phyloP scores from a whole-genome alignment of 2,329 filamentous ascomycete species.

The Exophiala spinifera region DNA sequence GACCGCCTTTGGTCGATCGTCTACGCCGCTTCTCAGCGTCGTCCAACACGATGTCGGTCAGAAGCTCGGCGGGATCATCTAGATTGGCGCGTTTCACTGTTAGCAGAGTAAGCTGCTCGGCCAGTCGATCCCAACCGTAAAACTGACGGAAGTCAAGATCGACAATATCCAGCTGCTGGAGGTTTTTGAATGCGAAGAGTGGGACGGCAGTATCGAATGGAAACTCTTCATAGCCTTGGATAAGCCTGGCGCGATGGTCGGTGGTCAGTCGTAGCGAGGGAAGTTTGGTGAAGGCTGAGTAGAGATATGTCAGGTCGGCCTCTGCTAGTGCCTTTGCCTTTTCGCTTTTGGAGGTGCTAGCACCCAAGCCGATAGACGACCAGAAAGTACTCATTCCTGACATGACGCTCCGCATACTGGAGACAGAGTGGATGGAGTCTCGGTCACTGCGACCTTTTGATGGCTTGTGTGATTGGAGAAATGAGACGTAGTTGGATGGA shows the following conservation, averaged over 20 bases:
- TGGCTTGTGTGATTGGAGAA: slow-evolving; percentile 67
- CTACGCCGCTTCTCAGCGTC: slow-evolving; percentile 91
- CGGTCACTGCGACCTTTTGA: slow-evolving; percentile 79
- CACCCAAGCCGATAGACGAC: slow-evolving; percentile 80
- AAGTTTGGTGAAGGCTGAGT: slow-evolving; percentile 98
- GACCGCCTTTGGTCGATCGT: slow-evolving; percentile 71
- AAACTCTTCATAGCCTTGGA: slow-evolving; percentile 93
- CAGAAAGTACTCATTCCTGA: slow-evolving; percentile 92
- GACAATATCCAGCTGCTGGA: slow-evolving; percentile 88
- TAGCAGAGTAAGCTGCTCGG: slow-evolving; percentile 86
- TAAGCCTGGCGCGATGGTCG: slow-evolving; percentile 87
- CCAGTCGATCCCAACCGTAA: slow-evolving; percentile 91
- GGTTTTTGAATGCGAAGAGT: slow-evolving; percentile 94
- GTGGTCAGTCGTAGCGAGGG: slow-evolving; percentile 84
- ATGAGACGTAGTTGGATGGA: slow-evolving; percentile 92
- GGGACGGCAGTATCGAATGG: slow-evolving; percentile 97
- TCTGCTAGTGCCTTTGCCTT: slow-evolving; percentile 83
- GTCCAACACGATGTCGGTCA: slow-evolving; percentile 90
- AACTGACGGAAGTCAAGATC: slow-evolving; percentile 96
- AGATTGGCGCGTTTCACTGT: slow-evolving; percentile 83
- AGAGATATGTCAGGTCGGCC: slow-evolving; percentile 89
- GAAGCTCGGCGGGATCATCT: slow-evolving; percentile 83
- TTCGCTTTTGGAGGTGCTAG: slow-evolving; percentile 76
- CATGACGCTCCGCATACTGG: slow-evolving; percentile 95
- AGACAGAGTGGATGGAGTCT: slow-evolving; percentile 91